Evolutionary conservation across 2,329 filamentous ascomycete genomes (phyloP).

Genomic region (Beauveria asiatica): DNA sequence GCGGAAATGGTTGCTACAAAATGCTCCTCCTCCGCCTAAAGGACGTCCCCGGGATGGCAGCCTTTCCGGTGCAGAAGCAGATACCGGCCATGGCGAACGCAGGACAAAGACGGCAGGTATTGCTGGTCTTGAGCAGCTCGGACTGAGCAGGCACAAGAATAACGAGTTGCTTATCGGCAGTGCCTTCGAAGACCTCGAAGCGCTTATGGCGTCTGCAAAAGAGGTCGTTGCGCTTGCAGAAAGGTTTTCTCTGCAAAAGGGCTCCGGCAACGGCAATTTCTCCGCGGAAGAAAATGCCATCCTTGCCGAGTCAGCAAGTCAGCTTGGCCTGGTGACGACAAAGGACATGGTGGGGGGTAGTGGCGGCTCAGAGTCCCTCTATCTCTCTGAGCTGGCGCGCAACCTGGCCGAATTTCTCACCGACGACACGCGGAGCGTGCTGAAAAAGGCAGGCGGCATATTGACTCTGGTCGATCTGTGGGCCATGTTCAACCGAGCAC

Average conservation of each 20-base stretch:
- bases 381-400: constrained; percentile 77
- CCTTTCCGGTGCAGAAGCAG: constrained; percentile 19
- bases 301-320: constrained; percentile 67
- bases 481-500: constrained; percentile 88
- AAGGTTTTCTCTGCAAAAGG: constrained; percentile 64
- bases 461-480: constrained; percentile 85
- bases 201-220: constrained; percentile 94
- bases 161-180: constrained; percentile 89
- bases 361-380: constrained; percentile 68
- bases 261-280: constrained; percentile 48
- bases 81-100: constrained; percentile 18
- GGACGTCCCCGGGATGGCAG: constrained; percentile 35
- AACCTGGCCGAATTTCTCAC: constrained; percentile 85
- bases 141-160: constrained; percentile 77
- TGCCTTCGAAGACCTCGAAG: constrained; percentile 92
- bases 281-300: constrained; percentile 64
- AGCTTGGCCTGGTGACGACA: constrained; percentile 83
- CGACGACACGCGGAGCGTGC: constrained; percentile 70
- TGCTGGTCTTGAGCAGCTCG: constrained; percentile 80
- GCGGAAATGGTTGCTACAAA: constrained; percentile 88
- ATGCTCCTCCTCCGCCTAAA: constrained; percentile 78
- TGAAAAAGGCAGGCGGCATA: constrained; percentile 75
- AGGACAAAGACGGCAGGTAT: constrained; percentile 68
- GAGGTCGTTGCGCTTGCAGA: constrained; percentile 92
- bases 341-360: constrained; percentile 86